Evolutionary conservation across 2,329 filamentous ascomycete species (phyloP).

Genomic region (Cladorrhinum sp.): DNA sequence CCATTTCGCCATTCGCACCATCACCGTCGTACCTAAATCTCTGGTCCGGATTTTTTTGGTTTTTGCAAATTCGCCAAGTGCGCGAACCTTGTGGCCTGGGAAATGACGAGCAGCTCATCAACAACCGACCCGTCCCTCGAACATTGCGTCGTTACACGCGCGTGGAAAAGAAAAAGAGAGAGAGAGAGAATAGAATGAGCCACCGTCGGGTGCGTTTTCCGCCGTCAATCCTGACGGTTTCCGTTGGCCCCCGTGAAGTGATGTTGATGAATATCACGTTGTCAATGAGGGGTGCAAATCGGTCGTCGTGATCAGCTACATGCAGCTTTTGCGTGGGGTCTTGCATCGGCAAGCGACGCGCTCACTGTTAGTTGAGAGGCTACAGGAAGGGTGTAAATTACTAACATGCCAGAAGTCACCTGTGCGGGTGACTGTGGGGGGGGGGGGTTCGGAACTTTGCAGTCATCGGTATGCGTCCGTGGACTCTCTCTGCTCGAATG

Average conservation of each 20-base stretch:
- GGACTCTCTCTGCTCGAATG: too few species aligned
- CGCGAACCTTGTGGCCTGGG: not conserved
- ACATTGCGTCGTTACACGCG: not conserved
- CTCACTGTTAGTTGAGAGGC: not conserved
- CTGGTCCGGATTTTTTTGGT: not conserved
- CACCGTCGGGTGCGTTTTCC: not conserved
- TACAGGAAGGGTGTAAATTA: too few species aligned
- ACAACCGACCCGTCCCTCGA: not conserved
- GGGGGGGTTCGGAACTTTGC: not conserved
- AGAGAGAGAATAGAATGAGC: not conserved
- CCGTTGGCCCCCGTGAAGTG: not conserved
- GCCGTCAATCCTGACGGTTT: not conserved
- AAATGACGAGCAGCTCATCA: not conserved
- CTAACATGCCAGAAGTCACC: not conserved
- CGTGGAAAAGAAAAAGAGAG: not conserved
- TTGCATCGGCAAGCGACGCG: constrained; percentile 4
- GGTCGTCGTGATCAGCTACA: not conserved
- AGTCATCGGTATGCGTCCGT: too few species aligned
- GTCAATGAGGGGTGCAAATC: not conserved
- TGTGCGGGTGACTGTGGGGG: not conserved
- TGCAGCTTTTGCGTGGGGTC: constrained; percentile 7
- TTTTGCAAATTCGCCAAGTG: not conserved
- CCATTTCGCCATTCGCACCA: not conserved
- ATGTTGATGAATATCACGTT: not conserved
- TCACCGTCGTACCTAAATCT: not conserved